Evolutionary conservation across 2,329 filamentous ascomycete species (phyloP).

Genomic region (Pyrenophora teres): DNA sequence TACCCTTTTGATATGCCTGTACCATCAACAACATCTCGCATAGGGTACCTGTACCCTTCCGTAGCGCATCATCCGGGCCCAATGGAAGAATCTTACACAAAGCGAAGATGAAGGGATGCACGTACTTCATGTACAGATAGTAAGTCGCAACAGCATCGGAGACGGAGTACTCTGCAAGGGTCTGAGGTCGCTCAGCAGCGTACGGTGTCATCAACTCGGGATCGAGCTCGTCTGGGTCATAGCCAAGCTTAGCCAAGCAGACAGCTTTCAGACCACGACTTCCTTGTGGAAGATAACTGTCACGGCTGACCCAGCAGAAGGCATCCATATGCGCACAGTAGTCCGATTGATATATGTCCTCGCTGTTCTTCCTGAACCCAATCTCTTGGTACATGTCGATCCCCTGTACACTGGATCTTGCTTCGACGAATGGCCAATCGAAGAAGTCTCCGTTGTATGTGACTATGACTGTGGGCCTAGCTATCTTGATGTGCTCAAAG

Average conservation of each 20-base stretch:
- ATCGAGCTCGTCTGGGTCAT: slow-evolving; percentile 96
- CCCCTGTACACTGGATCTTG: slow-evolving; percentile 87
- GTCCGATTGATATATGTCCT: slow-evolving; percentile 95
- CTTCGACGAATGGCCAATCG: slow-evolving; percentile 99
- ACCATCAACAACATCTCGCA: slow-evolving; percentile 99
- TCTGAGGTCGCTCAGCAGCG: slow-evolving; percentile 87
- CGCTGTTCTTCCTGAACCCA: slow-evolving; percentile 90
- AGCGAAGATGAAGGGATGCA: slow-evolving; percentile 99
- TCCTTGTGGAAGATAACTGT: slow-evolving; percentile 96
- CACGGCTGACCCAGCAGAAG: slow-evolving; percentile 98
- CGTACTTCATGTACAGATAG: slow-evolving; percentile 99
- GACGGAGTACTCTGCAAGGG: slow-evolving; percentile 94
- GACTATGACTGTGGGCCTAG: slow-evolving; percentile 91
- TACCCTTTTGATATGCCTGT: slow-evolving; percentile 89
- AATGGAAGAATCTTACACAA: slow-evolving; percentile 95
- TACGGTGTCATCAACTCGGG: slow-evolving; percentile 94
- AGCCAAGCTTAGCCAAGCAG: slow-evolving; percentile 95
- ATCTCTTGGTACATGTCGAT: slow-evolving; percentile 99
- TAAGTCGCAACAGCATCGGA: slow-evolving; percentile 99
- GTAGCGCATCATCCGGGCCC: slow-evolving; percentile 86
- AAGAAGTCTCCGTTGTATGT: slow-evolving; percentile 99
- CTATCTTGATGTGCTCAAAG: slow-evolving; percentile 94
- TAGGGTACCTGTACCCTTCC: slow-evolving; percentile 97
- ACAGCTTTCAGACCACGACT: slow-evolving; percentile 97
- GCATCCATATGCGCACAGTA: slow-evolving; percentile 99